These are phyloP conservation scores for Penicillium digitatum DNA, from an alignment of 2,329 filamentous ascomycete genomes.

Conservation along the genomic window DNA sequence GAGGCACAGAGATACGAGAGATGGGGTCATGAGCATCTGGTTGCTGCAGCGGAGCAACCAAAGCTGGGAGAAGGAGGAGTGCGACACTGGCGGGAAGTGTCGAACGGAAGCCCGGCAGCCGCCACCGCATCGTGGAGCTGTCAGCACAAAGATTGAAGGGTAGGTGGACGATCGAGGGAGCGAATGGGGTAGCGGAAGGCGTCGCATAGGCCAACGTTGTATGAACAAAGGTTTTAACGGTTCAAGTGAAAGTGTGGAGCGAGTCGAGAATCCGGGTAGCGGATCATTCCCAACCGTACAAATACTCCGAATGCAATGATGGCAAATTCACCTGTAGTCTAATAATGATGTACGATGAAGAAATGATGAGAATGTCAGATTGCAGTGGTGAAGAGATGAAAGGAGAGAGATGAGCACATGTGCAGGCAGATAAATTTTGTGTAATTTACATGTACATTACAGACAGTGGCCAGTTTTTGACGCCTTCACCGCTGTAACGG, in stretches of 20 bases:
- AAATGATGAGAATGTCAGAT: constrained; percentile 1
- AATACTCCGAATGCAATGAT: not conserved
- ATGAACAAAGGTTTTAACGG: constrained; percentile 1
- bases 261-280: constrained; percentile 21
- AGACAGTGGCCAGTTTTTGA: not conserved
- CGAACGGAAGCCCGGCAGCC: constrained; percentile 57
- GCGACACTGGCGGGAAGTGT: constrained; percentile 55
- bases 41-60: constrained; percentile 64
- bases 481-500: not conserved
- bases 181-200: not conserved
- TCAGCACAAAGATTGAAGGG: constrained; percentile 29
- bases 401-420: not conserved
- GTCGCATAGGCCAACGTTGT: constrained; percentile 8
- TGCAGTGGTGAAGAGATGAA: not conserved
- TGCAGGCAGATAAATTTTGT: constrained; percentile 13
- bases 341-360: not conserved
- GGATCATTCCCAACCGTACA: constrained; percentile 23
- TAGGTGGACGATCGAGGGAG: not conserved
- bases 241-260: constrained; percentile 15
- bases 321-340: not conserved
- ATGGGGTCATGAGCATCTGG: constrained; percentile 31
- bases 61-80: constrained; percentile 56
- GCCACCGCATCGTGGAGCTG: constrained; percentile 57
- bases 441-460: constrained; percentile 19
- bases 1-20: constrained; percentile 28